phyloP scores from a whole-genome alignment of 495 filamentous ascomycete genomes.

The Terfezia boudieri region DNA sequence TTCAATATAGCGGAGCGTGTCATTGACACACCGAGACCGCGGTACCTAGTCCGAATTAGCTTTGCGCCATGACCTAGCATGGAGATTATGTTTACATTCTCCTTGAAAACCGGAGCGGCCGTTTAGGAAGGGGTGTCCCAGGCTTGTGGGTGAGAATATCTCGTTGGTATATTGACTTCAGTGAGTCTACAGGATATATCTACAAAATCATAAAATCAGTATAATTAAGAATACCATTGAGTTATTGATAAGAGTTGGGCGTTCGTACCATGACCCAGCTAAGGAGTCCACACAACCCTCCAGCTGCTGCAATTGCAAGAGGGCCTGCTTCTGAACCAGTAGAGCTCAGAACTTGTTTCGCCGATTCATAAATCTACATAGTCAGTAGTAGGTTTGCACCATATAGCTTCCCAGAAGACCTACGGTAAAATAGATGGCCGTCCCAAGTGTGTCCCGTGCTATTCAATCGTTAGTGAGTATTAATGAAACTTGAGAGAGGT shows the following conservation, averaged over 20 bases:
- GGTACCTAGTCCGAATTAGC: conserved; percentile 11
- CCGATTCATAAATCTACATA: conserved; percentile 44
- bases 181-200: conserved; percentile 60
- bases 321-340: conserved; percentile 46
- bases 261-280: conserved; percentile 55
- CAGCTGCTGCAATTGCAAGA: conserved; percentile 47
- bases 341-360: conserved; percentile 58
- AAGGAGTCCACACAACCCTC: conserved; percentile 56
- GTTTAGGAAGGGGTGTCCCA: conserved; percentile 39
- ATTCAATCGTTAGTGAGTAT: conserved; percentile 1
- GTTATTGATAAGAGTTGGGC: no score
- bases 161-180: conserved; percentile 63
- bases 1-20: conserved; percentile 48
- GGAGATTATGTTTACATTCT: conserved; percentile 35
- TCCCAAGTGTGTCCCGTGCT: conserved; percentile 74
- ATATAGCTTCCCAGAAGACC: neutral
- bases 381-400: no score
- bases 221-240: no score
- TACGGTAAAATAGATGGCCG: conserved; percentile 73
- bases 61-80: neutral
- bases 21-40: conserved; percentile 60
- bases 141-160: conserved; percentile 49
- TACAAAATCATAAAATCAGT: conserved; percentile 18
- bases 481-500: neutral
- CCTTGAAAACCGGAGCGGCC: conserved; percentile 38